phyloP scores from a whole-genome alignment of 352 stramenopile species.

The Globisporangium carolinianum region DNA sequence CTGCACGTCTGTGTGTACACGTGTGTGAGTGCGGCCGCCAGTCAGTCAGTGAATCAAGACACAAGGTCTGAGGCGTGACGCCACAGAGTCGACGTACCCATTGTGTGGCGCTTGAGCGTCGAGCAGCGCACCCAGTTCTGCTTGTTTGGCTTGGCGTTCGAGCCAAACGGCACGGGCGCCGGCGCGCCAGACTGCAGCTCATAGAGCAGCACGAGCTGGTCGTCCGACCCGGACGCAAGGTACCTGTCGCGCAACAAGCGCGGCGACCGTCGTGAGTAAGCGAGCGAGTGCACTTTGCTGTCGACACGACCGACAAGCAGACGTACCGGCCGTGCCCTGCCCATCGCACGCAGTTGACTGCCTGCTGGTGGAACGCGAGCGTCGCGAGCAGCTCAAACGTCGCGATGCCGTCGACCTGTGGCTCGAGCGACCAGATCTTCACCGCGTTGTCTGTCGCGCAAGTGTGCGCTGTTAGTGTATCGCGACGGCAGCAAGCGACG shows the following conservation, averaged over 20 bases:
- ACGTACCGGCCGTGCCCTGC: constrained; percentile 46
- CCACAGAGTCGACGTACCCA: constrained; percentile 29
- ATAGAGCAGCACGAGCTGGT: constrained; percentile 81
- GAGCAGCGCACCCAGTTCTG: constrained; percentile 81
- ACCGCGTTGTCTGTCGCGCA: constrained; percentile 52
- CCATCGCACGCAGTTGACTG: constrained; percentile 85
- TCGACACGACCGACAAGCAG: neutral
- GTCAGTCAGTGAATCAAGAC: neutral
- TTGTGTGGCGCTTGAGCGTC: constrained; percentile 79
- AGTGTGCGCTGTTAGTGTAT: no score
- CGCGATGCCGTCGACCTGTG: constrained; percentile 28
- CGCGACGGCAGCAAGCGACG: no score
- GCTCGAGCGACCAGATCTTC: constrained; percentile 76
- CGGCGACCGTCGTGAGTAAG: neutral
- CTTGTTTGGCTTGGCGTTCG: constrained; percentile 70
- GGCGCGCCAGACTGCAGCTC: constrained; percentile 58
- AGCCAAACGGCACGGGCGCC: constrained; percentile 71
- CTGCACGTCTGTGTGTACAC: constrained; percentile 53
- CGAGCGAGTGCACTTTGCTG: no score
- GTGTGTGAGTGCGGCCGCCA: neutral
- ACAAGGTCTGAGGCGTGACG: no score
- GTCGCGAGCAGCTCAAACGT: constrained; percentile 79
- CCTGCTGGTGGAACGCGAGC: constrained; percentile 75
- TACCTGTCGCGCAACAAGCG: constrained; percentile 19
- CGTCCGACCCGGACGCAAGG: constrained; percentile 76